Conservation (phyloP, 768 basidiomycete species). For the Candolleomyces efflorescens region DNA sequence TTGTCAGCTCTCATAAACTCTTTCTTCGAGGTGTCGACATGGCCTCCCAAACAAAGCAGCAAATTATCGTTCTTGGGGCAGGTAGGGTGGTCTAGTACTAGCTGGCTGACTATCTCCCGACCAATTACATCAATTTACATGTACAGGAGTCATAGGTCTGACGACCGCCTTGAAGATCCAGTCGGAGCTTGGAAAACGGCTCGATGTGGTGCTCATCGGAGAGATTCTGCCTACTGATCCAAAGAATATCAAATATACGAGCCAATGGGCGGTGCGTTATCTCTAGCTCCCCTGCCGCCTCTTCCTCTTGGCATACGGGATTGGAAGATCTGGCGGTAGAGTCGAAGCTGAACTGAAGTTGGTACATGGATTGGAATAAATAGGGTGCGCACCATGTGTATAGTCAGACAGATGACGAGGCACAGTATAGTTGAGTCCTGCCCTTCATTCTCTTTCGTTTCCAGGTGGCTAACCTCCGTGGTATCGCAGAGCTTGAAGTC, state of each 20-base stretch:
- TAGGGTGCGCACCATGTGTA: conserved; percentile 78
- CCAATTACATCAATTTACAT: too few relatives aligned
- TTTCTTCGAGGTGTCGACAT: too few relatives aligned
- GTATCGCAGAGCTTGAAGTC: conserved; percentile 60
- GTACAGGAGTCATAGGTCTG: conserved; percentile 69
- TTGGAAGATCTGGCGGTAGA: too few relatives aligned
- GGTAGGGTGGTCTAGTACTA: too few relatives aligned
- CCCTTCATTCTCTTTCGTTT: not conserved
- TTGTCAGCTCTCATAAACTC: too few relatives aligned
- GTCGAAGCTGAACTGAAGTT: too few relatives aligned
- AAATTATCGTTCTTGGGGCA: too few relatives aligned
- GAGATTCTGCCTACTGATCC: conserved; percentile 67
- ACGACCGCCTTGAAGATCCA: conserved; percentile 69
- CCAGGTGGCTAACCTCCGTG: not conserved
- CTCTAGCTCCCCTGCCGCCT: not conserved
- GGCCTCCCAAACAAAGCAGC: too few relatives aligned
- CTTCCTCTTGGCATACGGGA: too few relatives aligned
- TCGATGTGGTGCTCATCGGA: conserved; percentile 66
- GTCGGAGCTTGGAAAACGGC: conserved; percentile 39
- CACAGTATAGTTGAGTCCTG: conserved; percentile 43
- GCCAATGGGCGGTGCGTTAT: conserved; percentile 71
- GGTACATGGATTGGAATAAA: too few relatives aligned
- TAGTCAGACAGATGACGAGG: conserved; percentile 43
- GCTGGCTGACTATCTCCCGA: too few relatives aligned
- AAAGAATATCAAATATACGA: conserved; percentile 65